phyloP scores from a whole-genome alignment of 2,329 filamentous ascomycete species.

The Tolypocladium guangdongense region DNA sequence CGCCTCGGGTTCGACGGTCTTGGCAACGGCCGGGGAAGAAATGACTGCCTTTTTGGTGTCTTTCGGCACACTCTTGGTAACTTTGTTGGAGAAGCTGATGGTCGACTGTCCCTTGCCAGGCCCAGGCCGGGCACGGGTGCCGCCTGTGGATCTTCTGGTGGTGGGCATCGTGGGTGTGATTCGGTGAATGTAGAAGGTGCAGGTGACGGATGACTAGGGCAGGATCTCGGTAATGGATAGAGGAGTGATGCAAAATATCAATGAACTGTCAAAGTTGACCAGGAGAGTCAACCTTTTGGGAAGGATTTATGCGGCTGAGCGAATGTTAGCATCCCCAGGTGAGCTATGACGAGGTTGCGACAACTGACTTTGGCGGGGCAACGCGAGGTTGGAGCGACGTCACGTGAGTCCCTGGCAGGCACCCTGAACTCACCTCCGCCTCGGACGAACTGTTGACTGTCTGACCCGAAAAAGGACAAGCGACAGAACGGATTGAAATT shows the following conservation, averaged over 20 bases:
- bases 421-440: no score
- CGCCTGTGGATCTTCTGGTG: slow-evolving; percentile 36
- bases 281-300: neutral
- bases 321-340: neutral
- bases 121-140: slow-evolving; percentile 21
- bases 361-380: slow-evolving; percentile 38
- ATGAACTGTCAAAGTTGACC: neutral
- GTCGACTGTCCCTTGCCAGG: slow-evolving; percentile 40
- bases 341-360: slow-evolving; percentile 1
- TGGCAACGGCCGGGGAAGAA: slow-evolving; percentile 22
- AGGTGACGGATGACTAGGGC: neutral
- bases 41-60: slow-evolving; percentile 33
- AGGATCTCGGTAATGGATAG: neutral
- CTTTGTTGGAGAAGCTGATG: slow-evolving; percentile 45
- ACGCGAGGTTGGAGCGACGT: slow-evolving; percentile 36
- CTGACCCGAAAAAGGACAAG: neutral
- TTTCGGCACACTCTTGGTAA: slow-evolving; percentile 42
- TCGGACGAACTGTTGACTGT: neutral
- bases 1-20: slow-evolving; percentile 18
- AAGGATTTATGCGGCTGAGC: neutral
- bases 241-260: neutral
- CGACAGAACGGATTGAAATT: neutral
- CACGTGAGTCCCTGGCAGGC: slow-evolving; percentile 29
- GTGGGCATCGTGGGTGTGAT: slow-evolving; percentile 30
- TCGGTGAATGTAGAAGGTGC: neutral